Evolutionary conservation across 2,329 filamentous ascomycete genomes (phyloP).

Genomic region (Nothophoma quercina): DNA sequence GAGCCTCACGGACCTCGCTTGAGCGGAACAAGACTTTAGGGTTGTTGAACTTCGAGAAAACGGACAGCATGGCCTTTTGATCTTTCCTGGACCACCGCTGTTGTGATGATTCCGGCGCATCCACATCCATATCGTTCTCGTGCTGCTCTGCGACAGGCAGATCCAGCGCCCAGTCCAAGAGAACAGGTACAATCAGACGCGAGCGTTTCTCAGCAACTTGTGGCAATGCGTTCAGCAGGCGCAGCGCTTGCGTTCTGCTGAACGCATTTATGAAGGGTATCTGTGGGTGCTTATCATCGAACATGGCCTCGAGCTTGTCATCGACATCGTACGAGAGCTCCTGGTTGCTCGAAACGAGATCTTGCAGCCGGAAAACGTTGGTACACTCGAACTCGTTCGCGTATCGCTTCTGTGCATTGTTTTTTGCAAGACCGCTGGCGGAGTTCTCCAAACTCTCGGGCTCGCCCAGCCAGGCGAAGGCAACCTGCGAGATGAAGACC

Average conservation of each 20-base stretch:
- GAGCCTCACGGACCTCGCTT: constrained; percentile 75
- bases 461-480: constrained; percentile 75
- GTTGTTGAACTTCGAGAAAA: constrained; percentile 88
- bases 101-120: constrained; percentile 9
- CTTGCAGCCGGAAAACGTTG: constrained; percentile 67
- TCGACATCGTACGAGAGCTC: constrained; percentile 26
- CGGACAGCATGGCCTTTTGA: constrained; percentile 79
- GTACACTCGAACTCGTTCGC: constrained; percentile 85
- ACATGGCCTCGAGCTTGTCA: constrained; percentile 67
- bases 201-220: constrained; percentile 85
- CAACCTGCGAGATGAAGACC: constrained; percentile 72
- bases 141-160: constrained; percentile 20
- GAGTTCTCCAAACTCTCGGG: constrained; percentile 18
- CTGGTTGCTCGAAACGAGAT: constrained; percentile 25
- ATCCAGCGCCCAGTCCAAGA: constrained; percentile 75
- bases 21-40: constrained; percentile 83
- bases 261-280: constrained; percentile 61
- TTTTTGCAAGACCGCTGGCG: constrained; percentile 9
- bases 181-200: constrained; percentile 81
- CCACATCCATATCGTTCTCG: constrained; percentile 24
- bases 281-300: constrained; percentile 69
- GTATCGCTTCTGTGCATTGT: constrained; percentile 35
- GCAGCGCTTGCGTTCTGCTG: constrained; percentile 79
- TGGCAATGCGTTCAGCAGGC: constrained; percentile 76
- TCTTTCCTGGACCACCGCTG: constrained; percentile 76